Conservation (phyloP, 2,329 filamentous ascomycete species). For the Arthrobotrys megalospora region DNA sequence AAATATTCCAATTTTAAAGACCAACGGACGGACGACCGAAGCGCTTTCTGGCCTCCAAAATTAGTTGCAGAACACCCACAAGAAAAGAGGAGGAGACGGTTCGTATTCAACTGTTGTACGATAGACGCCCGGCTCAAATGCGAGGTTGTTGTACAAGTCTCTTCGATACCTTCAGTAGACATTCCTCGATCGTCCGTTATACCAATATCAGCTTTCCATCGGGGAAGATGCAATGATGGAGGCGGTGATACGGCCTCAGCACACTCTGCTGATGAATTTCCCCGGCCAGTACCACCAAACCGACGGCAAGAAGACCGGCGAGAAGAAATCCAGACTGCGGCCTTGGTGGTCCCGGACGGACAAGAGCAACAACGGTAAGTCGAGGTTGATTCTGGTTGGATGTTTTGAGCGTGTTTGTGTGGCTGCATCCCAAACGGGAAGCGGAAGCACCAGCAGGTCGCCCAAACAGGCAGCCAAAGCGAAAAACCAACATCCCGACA, state of each 20-base stretch:
- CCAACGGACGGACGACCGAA: slow-evolving; percentile 3
- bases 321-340: slow-evolving; percentile 35
- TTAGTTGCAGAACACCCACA: slow-evolving; percentile 13
- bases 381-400: slow-evolving; percentile 17
- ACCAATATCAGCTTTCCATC: slow-evolving; percentile 9
- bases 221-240: slow-evolving; percentile 35
- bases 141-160: slow-evolving; percentile 15
- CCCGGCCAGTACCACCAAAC: slow-evolving; percentile 1
- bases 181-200: slow-evolving; percentile 6
- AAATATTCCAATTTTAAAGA: slow-evolving; percentile 20
- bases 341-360: slow-evolving; percentile 38
- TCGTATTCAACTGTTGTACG: slow-evolving; percentile 16
- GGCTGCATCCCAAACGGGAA: slow-evolving; percentile 38
- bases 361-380: slow-evolving; percentile 23
- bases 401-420: slow-evolving; percentile 50
- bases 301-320: slow-evolving; percentile 16
- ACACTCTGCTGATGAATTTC: slow-evolving; percentile 34
- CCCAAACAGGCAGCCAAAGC: slow-evolving; percentile 56
- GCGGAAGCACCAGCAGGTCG: neutral
- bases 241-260: slow-evolving; percentile 42
- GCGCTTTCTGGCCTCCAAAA: slow-evolving; percentile 16
- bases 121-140: slow-evolving; percentile 27
- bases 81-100: slow-evolving; percentile 13
- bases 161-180: neutral
- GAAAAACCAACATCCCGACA: slow-evolving; percentile 56